Evolutionary conservation across 2,329 filamentous ascomycete genomes (phyloP).

Genomic region (Tolypocladium ophioglossoides): DNA sequence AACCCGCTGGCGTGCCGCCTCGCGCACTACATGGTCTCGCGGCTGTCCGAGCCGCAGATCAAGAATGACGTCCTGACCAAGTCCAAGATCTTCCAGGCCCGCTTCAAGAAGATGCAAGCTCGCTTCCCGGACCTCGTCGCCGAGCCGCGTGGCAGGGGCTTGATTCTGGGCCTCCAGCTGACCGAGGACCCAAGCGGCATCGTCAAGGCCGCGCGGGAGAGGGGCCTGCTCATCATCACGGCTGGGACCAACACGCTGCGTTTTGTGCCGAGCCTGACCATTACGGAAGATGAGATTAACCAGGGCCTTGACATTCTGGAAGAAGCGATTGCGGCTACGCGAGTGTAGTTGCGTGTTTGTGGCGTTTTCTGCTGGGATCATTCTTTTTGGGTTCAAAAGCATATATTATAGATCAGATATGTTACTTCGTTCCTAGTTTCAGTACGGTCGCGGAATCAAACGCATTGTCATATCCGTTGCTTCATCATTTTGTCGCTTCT

Average conservation of each 20-base stretch:
- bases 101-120: conserved; percentile 35
- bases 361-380: neutral
- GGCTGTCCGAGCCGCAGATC: conserved; percentile 61
- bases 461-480: neutral
- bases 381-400: neutral
- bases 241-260: conserved; percentile 86
- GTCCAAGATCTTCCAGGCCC: conserved; percentile 35
- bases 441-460: too few species aligned
- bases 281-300: conserved; percentile 71
- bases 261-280: conserved; percentile 79
- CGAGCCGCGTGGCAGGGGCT: conserved; percentile 71
- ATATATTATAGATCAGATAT: neutral
- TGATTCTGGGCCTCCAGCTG: conserved; percentile 83
- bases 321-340: conserved; percentile 44
- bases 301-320: conserved; percentile 67
- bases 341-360: conserved; percentile 7
- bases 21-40: conserved; percentile 74
- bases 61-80: conserved; percentile 62
- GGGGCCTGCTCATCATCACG: conserved; percentile 82
- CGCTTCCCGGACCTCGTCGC: conserved; percentile 58
- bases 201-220: conserved; percentile 75
- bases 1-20: conserved; percentile 80
- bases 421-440: too few species aligned
- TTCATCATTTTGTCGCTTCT: conserved; percentile 3
- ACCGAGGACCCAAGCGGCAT: conserved; percentile 61